Conservation (phyloP, 2,329 filamentous ascomycete genomes). For the Scytalidium lignicola region DNA sequence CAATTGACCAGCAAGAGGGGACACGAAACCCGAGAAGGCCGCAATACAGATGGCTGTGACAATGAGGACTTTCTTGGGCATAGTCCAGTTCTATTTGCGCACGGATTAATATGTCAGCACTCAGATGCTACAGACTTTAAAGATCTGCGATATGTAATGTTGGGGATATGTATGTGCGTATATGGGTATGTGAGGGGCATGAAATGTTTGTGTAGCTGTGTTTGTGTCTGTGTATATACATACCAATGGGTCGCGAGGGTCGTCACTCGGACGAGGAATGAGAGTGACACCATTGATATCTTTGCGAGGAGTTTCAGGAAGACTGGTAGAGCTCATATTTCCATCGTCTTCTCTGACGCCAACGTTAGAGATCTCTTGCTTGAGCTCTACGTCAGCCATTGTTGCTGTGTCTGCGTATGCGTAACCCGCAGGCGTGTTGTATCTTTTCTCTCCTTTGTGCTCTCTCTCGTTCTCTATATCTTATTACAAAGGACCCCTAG, state of each 20-base stretch:
- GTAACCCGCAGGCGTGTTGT: too few species aligned
- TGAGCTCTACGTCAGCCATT: not conserved
- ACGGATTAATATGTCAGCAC: conserved; percentile 1
- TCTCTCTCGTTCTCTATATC: not conserved
- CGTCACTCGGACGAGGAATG: conserved; percentile 31
- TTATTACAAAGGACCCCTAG: not conserved
- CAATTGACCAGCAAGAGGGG: conserved; percentile 31
- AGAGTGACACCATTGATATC: conserved; percentile 26
- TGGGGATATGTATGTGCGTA: too few species aligned
- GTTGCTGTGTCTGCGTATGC: not conserved
- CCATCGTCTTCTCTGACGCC: not conserved
- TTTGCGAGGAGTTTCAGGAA: not conserved
- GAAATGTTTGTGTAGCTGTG: not conserved
- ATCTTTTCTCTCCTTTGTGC: not conserved
- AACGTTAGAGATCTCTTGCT: not conserved
- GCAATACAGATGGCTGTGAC: conserved; percentile 30
- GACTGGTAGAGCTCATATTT: not conserved
- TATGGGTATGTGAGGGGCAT: too few species aligned
- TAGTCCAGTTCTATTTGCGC: conserved; percentile 29
- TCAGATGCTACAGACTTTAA: conserved; percentile 1
- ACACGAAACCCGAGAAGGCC: conserved; percentile 30
- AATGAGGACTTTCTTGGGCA: conserved; percentile 27
- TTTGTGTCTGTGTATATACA: conserved; percentile 2
- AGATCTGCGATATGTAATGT: not conserved
- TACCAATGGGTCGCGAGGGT: conserved; percentile 31